Percentiles rank a stretch among this genome's conserved stretches.
Evolutionary conservation across 164 flowering plant genomes (phyloP).

Genomic region (Protea cynaroides): DNA sequence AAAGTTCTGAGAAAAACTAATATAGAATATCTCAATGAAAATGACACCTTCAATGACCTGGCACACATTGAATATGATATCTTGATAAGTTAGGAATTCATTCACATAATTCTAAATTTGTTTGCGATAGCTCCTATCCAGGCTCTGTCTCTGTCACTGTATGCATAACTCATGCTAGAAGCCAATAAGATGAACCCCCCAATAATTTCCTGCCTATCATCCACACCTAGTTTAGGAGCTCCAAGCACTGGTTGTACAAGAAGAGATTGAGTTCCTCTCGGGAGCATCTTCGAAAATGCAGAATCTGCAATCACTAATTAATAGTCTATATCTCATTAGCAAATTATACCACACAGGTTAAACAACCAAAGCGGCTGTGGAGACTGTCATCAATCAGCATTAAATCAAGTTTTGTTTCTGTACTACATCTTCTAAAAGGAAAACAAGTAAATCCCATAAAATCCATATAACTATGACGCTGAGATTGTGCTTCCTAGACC

Average conservation of each 20-base stretch:
- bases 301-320: slow-evolving; percentile 34
- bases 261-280: slow-evolving; percentile 55
- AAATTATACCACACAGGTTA: background rate
- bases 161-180: slow-evolving; percentile 59
- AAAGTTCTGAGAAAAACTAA: too few relatives aligned
- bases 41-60: too few relatives aligned
- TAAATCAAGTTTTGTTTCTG: background rate
- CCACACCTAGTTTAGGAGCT: slow-evolving; percentile 13
- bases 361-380: background rate
- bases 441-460: background rate
- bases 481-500: background rate
- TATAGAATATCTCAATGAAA: too few relatives aligned
- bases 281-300: slow-evolving; percentile 49
- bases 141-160: slow-evolving; percentile 56
- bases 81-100: background rate
- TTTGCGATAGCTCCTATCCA: slow-evolving; percentile 64
- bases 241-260: slow-evolving; percentile 52
- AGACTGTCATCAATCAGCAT: background rate
- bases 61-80: too few relatives aligned
- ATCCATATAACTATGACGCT: background rate
- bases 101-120: slow-evolving; percentile 40
- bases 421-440: background rate
- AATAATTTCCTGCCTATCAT: slow-evolving; percentile 15
- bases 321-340: background rate
- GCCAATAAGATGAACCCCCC: slow-evolving; percentile 64